phyloP scores from a whole-genome alignment of 2,329 filamentous ascomycete genomes.

The Neocatenulostroma microsporum region DNA sequence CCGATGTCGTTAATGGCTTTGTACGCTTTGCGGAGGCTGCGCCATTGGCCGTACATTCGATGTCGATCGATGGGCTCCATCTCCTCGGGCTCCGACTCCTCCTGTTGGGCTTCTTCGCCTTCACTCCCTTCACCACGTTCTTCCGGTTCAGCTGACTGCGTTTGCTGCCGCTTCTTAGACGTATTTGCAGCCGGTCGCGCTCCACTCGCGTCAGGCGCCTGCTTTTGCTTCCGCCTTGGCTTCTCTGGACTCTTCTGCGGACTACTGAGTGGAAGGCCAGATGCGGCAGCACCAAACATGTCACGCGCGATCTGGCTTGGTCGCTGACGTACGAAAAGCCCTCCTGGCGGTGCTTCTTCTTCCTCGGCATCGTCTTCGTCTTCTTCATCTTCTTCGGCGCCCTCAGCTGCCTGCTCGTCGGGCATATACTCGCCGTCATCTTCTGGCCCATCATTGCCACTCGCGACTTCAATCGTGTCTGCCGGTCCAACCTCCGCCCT shows the following conservation, averaged over 20 bases:
- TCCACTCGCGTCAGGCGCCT: no score
- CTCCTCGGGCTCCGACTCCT: neutral
- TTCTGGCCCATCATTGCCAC: neutral
- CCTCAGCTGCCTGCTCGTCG: neutral
- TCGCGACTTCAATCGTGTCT: neutral
- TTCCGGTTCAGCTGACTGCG: no score
- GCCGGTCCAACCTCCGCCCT: neutral
- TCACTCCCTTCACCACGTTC: neutral
- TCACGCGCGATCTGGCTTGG: no score
- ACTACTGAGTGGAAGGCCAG: no score
- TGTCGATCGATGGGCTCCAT: neutral
- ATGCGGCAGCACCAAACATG: no score
- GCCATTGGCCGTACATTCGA: conserved; percentile 9
- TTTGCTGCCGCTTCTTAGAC: neutral
- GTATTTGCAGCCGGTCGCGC: neutral
- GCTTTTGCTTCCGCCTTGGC: no score
- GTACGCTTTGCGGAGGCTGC: conserved; percentile 3
- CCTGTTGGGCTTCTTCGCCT: neutral
- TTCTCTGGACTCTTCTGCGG: no score
- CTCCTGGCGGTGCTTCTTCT: no score
- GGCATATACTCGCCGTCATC: neutral
- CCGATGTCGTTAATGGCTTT: conserved; percentile 6
- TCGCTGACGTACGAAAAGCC: no score
- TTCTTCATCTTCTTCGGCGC: neutral
- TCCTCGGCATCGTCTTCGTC: neutral